Evolutionary conservation across 345 rosid species (phyloP).

Genomic region (Populus pruinosa): DNA sequence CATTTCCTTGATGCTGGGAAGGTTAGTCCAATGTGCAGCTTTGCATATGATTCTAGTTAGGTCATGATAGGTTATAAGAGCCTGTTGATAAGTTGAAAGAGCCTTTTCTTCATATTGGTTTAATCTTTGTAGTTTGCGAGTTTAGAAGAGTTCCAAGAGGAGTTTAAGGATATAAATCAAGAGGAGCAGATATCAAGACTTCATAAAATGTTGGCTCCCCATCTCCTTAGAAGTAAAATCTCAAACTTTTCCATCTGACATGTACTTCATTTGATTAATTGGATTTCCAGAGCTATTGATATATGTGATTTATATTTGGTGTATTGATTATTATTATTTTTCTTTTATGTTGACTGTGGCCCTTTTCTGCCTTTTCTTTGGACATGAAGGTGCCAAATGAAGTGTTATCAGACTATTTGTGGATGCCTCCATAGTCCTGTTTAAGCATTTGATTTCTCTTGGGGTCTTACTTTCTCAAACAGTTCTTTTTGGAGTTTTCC

Average conservation of each 20-base stretch:
- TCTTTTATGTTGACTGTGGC: background rate
- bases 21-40: slow-evolving; percentile 41
- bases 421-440: background rate
- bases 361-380: background rate
- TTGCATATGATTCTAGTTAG: slow-evolving; percentile 7
- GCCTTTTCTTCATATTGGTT: slow-evolving; percentile 16
- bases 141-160: slow-evolving; percentile 97
- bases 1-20: slow-evolving; percentile 99
- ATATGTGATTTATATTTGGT: background rate
- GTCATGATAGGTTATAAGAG: slow-evolving; percentile 9
- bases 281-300: background rate
- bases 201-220: slow-evolving; percentile 98
- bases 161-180: slow-evolving; percentile 95
- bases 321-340: background rate
- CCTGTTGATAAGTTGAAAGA: slow-evolving; percentile 10
- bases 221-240: slow-evolving; percentile 87
- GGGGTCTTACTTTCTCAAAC: background rate
- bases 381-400: background rate
- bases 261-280: slow-evolving; percentile 16
- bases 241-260: slow-evolving; percentile 12
- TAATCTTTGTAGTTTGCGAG: slow-evolving; percentile 73
- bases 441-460: background rate
- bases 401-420: background rate
- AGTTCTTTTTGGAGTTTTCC: background rate
- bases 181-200: slow-evolving; percentile 97